A percentile compares a stretch with the other conserved stretches of the same genome.
Evolutionary conservation across 2,329 filamentous ascomycete species (phyloP).

Genomic region (Monosporascus ibericus): DNA sequence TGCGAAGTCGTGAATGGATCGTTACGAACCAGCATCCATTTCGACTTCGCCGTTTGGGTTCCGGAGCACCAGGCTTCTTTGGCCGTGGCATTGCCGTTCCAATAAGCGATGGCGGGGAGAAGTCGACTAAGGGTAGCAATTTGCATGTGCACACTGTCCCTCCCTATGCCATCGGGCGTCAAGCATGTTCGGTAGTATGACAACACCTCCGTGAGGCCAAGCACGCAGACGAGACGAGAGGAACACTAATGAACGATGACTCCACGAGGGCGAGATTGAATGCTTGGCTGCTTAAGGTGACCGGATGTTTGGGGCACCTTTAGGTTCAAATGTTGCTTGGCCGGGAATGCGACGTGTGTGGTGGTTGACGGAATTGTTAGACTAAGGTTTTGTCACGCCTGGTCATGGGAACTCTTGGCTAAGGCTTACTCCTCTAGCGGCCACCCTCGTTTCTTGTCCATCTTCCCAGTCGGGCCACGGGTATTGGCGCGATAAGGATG

Average conservation of each 20-base stretch:
- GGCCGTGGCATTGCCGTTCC: constrained; percentile 33
- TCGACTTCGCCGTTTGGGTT: constrained; percentile 38
- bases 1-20: background rate
- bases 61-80: constrained; percentile 35
- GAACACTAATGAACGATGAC: background rate
- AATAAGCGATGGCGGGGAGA: constrained; percentile 5
- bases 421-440: background rate
- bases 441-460: background rate
- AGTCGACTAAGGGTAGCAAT: constrained; percentile 20
- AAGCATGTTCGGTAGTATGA: constrained; percentile 22
- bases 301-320: background rate
- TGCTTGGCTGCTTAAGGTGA: background rate
- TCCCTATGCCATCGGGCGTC: constrained; percentile 20
- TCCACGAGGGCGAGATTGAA: background rate
- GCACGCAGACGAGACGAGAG: background rate
- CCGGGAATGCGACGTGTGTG: background rate
- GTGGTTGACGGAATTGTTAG: background rate
- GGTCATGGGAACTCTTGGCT: background rate
- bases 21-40: constrained; percentile 39
- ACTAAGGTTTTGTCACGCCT: background rate
- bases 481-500: background rate
- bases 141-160: constrained; percentile 24
- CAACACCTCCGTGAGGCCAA: background rate
- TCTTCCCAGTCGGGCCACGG: background rate
- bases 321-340: background rate